Base-by-base conservation (phyloP, 257 asterid species). In the Nemophila menziesii region DNA sequence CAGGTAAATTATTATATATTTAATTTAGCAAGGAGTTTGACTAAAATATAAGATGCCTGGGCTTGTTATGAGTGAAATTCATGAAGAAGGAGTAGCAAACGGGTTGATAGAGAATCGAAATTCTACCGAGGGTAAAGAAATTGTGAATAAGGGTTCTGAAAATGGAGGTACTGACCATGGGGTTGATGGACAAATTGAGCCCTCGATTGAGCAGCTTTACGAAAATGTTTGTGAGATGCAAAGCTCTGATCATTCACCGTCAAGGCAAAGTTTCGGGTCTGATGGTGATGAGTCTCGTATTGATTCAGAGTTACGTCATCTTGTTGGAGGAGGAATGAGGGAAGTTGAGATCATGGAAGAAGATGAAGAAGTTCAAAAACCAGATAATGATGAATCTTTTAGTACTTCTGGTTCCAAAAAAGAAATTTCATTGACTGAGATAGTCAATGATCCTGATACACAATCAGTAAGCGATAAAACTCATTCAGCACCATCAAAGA, bases 151-250 rank as follows among this genome's bases (percentile, higher is more conserved):
- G 41, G 57, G 27, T 64, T 70, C 75, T 22, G 66, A 24, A 1
- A 64, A 70, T 55, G 81, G 58, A 8, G 68, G 51, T 16, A 15
- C 13, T 3, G 67, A 34, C 22, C 53, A 39, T 41, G 65, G 49
- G 40, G 69, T 33, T 8, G 67, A 70, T 40, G 78, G 27, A 52
- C 74, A 12, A 54, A 75, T 53, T 43, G 95, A 83, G 56, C 63
- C 89, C 44, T 83, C 95, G 12, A 87, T 87, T 34, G 93, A 87
- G 52, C 89, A 84, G 57, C 93, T 83, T 22, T 87, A 87, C 54
- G 86, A 78, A 17, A 83, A 80, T 36, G 95, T 83, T 18, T 87
- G 78, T 58, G 97, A 87, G 69, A 80, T 87, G 93, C 97, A 84
- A 67, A 87, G 97, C 52, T 87, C 97, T 26, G 97, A 87, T 49